Evolutionary conservation across 306 rosid species (phyloP), one percentile per base, ranked within the genome.

Genomic region (Sophora flavescens): DNA sequence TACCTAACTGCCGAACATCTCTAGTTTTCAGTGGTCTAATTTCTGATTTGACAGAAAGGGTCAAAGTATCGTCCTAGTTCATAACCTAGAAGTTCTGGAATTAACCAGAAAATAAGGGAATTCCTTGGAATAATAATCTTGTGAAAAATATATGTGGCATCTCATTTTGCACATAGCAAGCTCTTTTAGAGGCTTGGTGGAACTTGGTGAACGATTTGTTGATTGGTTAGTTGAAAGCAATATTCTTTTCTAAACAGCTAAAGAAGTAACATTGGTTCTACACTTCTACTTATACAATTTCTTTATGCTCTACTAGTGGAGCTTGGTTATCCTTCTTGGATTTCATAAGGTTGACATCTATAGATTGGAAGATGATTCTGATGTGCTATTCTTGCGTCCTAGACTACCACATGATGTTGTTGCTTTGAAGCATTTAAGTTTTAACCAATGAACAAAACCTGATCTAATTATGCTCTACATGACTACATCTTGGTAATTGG

Each of bases 351-450:
- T 45, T 6, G 44, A 39, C 44, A 39, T 56, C 26, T 41, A 22
- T 22, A 0, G 22, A 1, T 22, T 60, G 48, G 28, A 74, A 30
- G 47, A 16, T 56, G 52, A 52, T 52, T 38, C 68, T 47, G 65
- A 41, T 47, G 50, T 74, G 52, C 35, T 30, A 60, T 72, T 54
- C 9, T 72, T 8, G 8, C 32, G 15, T 74, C 33, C 36, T 74
- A 62, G 51, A 51, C 57, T 48, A 33, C 54, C 5, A 45, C 13
- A 11, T 10, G 17, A 11, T 74, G 51, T 64, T 61, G 32, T 17
- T 35, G 47, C 61, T 62, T 61, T 62, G 52, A 74, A 48, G 18
- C 18, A 30, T 61, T 10, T 33, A 26, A 45, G 22, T 22, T 22
- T 22, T 22, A 22, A 22, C 8, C 8, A 22, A 6, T 74, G 44